phyloP scores from a whole-genome alignment of 495 filamentous ascomycete genomes.

The Ramalina peruviana region DNA sequence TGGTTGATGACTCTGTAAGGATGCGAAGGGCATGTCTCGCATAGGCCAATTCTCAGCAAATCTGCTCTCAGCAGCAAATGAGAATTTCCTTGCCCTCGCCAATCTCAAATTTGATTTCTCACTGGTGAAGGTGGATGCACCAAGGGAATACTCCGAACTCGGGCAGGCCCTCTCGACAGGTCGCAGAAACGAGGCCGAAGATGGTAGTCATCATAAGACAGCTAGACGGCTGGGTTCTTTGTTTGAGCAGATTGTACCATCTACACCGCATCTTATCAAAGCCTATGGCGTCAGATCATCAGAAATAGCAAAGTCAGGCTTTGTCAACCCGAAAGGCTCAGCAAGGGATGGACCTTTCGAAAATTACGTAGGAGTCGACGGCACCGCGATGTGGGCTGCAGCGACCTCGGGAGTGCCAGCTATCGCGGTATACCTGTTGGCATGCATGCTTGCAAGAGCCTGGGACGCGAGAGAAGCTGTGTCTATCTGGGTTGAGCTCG shows the following conservation, averaged over 20 bases:
- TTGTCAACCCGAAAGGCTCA: conserved; percentile 7
- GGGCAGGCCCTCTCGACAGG: conserved; percentile 13
- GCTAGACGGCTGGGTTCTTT: conserved; percentile 20
- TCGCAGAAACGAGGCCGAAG: conserved; percentile 16
- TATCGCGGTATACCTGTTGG: conserved; percentile 24
- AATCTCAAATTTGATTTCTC: conserved; percentile 22
- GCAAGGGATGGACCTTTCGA: conserved; percentile 11
- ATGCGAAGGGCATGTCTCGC: not conserved
- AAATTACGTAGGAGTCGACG: conserved; percentile 16
- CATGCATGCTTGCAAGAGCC: conserved; percentile 25
- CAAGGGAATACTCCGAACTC: conserved; percentile 17
- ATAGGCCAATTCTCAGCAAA: conserved; percentile 3
- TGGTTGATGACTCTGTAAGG: too few species aligned
- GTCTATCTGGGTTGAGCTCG: conserved; percentile 20
- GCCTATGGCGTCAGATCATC: conserved; percentile 26
- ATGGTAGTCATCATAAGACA: conserved; percentile 14
- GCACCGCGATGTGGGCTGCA: conserved; percentile 26
- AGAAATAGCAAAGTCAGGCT: conserved; percentile 17
- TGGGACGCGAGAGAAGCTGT: conserved; percentile 22
- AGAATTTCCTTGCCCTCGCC: conserved; percentile 9
- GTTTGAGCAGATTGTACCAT: conserved; percentile 16
- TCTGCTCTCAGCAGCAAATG: conserved; percentile 3
- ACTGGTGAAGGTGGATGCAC: conserved; percentile 18
- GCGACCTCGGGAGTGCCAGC: conserved; percentile 23
- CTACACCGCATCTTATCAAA: conserved; percentile 21